phyloP scores from a whole-genome alignment of 495 filamentous ascomycete genomes.

The Physcia stellaris region DNA sequence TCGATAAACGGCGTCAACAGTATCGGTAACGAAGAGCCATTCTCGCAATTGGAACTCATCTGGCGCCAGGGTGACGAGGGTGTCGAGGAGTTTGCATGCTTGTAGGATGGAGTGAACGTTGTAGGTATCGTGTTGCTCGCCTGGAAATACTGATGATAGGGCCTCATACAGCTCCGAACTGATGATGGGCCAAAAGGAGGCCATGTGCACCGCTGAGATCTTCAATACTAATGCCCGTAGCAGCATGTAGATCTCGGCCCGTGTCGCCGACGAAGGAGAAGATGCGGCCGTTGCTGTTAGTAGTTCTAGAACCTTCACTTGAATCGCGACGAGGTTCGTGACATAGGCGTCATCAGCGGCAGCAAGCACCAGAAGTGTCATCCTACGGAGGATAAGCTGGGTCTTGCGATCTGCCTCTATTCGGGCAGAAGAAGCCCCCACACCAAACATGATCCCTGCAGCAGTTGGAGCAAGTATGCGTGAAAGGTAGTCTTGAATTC shows the following conservation, averaged over 20 bases:
- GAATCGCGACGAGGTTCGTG: conserved; percentile 51
- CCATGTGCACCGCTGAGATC: conserved; percentile 61
- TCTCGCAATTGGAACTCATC: conserved; percentile 94
- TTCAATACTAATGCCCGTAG: conserved; percentile 68
- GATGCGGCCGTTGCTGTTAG: conserved; percentile 74
- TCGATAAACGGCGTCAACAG: conserved; percentile 88
- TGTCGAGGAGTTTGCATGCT: conserved; percentile 83
- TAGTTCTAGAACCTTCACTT: conserved; percentile 79
- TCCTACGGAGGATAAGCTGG: conserved; percentile 77
- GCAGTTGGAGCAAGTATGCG: conserved; percentile 75
- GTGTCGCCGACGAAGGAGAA: conserved; percentile 79
- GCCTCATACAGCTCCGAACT: conserved; percentile 77
- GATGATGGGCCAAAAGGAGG: conserved; percentile 77
- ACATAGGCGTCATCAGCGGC: conserved; percentile 65
- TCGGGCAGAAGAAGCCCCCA: conserved; percentile 87
- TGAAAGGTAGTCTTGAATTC: conserved; percentile 64
- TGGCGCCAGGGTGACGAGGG: conserved; percentile 67
- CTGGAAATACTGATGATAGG: conserved; percentile 59
- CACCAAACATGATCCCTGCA: conserved; percentile 96
- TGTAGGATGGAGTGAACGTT: conserved; percentile 65
- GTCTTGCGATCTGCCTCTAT: conserved; percentile 87
- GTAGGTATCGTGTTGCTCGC: conserved; percentile 62
- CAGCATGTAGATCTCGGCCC: conserved; percentile 82
- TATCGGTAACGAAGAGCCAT: conserved; percentile 95
- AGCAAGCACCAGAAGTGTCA: conserved; percentile 64